Evolutionary conservation across 2,329 filamentous ascomycete genomes (phyloP), one percentile per base, ranked within the genome.

Genomic region (Penicillium nordicum): DNA sequence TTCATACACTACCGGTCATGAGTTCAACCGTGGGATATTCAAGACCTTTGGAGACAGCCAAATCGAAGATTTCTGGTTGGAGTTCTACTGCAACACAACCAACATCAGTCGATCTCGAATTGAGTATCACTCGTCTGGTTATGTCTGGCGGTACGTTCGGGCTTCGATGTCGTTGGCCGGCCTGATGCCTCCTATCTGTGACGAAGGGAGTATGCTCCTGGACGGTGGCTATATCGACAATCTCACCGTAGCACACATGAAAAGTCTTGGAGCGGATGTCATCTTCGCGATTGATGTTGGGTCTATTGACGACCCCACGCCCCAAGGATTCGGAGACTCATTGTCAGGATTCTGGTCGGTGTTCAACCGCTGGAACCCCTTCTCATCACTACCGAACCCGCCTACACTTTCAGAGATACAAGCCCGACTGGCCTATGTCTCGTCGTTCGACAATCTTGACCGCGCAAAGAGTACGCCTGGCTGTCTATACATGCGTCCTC

Each of bases 71-170:
- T 99, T 97, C 69, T 99, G 94, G 94, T 83, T 99, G 11, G 92
- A 96, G 65, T 99, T 91, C 72, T 99, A 99, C 77, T 99, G 95
- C 82, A 99, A 99, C 76, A 97, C 94, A 0, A 99, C 95, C 37
- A 99, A 97, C 74, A 97, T 99, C 76, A 95, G 89, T 78, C 95
- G 96, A 74, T 94, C 89, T 59, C 84, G 93, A 21, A 86, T 86
- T 3, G 94, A 99, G 72, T 92, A 95, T 63, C 94, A 99, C 74
- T 97, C 92, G 0, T 94, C 89, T 58, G 94, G 94, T 14, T 99
- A 99, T 69, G 93, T 94, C 0, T 99, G 94, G 94, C 85, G 95
- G 41, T 99, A 99, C 68, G 90, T 99, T 25, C 85, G 94, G 44
- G 94, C 94, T 0, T 96, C 92, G 11, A 99, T 99, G 94, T 95